Evolutionary conservation across 176 grass and related monocot genomes (phyloP).

Genomic region (Sorghum bicolor): DNA sequence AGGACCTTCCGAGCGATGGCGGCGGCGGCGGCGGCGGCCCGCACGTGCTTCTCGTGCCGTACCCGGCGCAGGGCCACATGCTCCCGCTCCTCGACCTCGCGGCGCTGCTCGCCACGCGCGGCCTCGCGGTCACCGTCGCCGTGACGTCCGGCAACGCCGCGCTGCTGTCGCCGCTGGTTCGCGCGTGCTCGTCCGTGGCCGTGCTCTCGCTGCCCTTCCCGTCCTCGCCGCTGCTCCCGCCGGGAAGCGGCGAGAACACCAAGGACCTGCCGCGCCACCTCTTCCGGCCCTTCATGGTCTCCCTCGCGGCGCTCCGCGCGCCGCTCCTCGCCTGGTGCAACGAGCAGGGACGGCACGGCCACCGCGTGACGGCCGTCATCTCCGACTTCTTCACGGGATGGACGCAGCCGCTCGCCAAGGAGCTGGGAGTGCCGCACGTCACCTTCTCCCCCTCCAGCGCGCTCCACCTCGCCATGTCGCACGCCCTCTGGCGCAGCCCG

Average conservation of each 20-base stretch:
- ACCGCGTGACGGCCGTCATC: slow-evolving; percentile 39
- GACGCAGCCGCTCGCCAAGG: slow-evolving; percentile 43
- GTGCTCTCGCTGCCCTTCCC: slow-evolving; percentile 36
- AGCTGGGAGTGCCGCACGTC: slow-evolving; percentile 54
- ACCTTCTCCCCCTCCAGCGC: slow-evolving; percentile 39
- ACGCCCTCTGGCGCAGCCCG: slow-evolving; percentile 28
- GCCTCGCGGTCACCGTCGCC: slow-evolving; percentile 35
- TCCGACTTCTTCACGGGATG: slow-evolving; percentile 72
- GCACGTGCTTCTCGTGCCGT: slow-evolving; percentile 33
- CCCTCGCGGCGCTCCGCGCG: slow-evolving; percentile 21
- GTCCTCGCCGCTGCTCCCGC: not conserved
- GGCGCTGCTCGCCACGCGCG: slow-evolving; percentile 32
- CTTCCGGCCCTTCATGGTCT: slow-evolving; percentile 34
- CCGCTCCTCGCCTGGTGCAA: slow-evolving; percentile 42
- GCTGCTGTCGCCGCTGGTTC: slow-evolving; percentile 29
- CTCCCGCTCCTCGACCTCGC: slow-evolving; percentile 56
- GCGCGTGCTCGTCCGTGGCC: slow-evolving; percentile 14
- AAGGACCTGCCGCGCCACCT: slow-evolving; percentile 28
- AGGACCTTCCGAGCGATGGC: not conserved
- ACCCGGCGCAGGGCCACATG: slow-evolving; percentile 53
- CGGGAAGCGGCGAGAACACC: slow-evolving; percentile 37
- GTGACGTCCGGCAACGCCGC: slow-evolving; percentile 42
- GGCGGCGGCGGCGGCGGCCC: not conserved
- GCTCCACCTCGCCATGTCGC: slow-evolving; percentile 29
- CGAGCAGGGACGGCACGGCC: not conserved